A percentile compares a stretch with the other conserved stretches of the same genome.
phyloP scores from a whole-genome alignment of 192 early-diverging fungal species.

The Linnemannia exigua region DNA sequence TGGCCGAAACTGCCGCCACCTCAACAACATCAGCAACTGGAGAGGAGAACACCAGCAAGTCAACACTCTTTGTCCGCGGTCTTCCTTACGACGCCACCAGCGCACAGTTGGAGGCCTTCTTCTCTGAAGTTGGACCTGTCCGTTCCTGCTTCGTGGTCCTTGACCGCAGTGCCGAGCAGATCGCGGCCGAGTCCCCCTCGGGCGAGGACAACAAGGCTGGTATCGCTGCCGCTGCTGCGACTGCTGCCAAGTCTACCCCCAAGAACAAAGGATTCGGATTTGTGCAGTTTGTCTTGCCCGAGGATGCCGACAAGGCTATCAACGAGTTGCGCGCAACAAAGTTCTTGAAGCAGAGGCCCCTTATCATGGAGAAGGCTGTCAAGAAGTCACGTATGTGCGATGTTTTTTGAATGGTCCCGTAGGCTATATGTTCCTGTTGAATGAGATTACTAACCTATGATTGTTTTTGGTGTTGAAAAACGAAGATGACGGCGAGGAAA shows the following conservation, averaged over 20 bases:
- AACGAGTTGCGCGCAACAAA: conserved; percentile 79
- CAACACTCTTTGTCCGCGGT: conserved; percentile 90
- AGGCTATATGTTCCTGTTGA: not conserved
- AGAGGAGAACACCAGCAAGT: conserved; percentile 50
- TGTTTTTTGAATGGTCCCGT: not conserved
- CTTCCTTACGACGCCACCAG: conserved; percentile 89
- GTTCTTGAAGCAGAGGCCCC: conserved; percentile 77
- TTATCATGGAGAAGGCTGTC: conserved; percentile 87
- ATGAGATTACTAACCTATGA: not conserved
- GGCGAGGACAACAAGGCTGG: conserved; percentile 27
- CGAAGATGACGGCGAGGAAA: conserved; percentile 35
- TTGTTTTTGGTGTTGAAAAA: not conserved
- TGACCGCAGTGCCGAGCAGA: conserved; percentile 50
- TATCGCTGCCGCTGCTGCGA: conserved; percentile 19
- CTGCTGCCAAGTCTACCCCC: conserved; percentile 22
- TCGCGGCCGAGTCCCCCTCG: conserved; percentile 18
- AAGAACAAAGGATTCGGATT: conserved; percentile 93
- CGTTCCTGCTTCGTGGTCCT: conserved; percentile 92
- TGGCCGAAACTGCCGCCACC: conserved; percentile 21
- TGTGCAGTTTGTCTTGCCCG: conserved; percentile 86
- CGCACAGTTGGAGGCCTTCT: conserved; percentile 88
- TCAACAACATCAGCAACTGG: conserved; percentile 15
- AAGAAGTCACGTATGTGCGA: conserved; percentile 57
- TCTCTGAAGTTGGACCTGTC: conserved; percentile 89
- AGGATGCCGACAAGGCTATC: conserved; percentile 86